A percentile compares a stretch with the other conserved stretches of the same genome.
These are phyloP conservation scores for Fusarium nelsonii DNA, from an alignment of 2,329 filamentous ascomycete species.

Conservation along the genomic window DNA sequence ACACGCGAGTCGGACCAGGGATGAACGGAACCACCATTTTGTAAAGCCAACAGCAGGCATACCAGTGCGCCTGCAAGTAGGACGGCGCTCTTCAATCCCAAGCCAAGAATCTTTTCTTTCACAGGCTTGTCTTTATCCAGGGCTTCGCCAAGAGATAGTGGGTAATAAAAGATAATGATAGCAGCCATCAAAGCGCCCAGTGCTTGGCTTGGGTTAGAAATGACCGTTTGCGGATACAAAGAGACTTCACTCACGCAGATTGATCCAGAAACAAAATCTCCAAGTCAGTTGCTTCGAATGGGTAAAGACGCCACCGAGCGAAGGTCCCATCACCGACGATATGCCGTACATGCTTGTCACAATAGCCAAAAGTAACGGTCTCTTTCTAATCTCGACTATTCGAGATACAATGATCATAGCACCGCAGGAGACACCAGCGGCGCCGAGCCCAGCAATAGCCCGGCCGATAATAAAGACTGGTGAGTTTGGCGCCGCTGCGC, in stretches of 20 bases:
- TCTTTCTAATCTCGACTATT: conserved; percentile 33
- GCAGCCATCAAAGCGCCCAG: conserved; percentile 24
- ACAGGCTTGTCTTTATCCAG: not conserved
- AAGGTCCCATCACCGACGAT: conserved; percentile 34
- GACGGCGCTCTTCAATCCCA: conserved; percentile 33
- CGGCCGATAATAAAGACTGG: conserved; percentile 55
- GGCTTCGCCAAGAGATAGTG: conserved; percentile 18
- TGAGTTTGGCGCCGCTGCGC: conserved; percentile 49
- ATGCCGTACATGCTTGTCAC: conserved; percentile 43
- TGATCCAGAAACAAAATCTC: conserved; percentile 46
- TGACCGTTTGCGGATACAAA: fast-evolving
- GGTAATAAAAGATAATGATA: conserved; percentile 29
- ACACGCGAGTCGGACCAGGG: conserved; percentile 42
- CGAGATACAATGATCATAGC: conserved; percentile 28
- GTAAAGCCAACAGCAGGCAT: conserved; percentile 42
- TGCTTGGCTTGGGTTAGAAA: not conserved
- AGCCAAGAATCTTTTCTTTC: conserved; percentile 14
- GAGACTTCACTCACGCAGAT: conserved; percentile 26
- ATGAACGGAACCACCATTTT: conserved; percentile 44
- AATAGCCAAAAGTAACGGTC: conserved; percentile 30
- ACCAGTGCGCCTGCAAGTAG: conserved; percentile 25
- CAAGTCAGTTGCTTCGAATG: conserved; percentile 38
- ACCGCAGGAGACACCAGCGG: conserved; percentile 33
- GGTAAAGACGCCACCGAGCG: conserved; percentile 40
- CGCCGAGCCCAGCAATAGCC: conserved; percentile 54